phyloP scores from a whole-genome alignment of 495 filamentous ascomycete species.

The Pyronema omphalodes region DNA sequence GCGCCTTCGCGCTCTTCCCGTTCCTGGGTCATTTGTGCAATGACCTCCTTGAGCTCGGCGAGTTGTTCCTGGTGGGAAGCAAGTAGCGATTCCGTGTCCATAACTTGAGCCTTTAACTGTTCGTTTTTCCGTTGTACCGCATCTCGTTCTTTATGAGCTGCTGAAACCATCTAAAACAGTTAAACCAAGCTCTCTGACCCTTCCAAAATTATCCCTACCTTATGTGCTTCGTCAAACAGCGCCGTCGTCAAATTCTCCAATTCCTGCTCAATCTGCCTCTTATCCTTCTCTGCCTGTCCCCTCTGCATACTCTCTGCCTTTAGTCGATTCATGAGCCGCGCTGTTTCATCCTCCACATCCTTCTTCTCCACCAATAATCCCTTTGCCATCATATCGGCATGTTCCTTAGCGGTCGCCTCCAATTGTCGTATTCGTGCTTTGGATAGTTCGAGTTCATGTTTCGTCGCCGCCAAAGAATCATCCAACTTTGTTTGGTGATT shows the following conservation, averaged over 20 bases:
- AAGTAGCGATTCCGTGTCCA: slow-evolving; percentile 71
- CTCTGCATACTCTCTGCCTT: slow-evolving; percentile 43
- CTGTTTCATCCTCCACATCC: slow-evolving; percentile 49
- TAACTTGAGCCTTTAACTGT: slow-evolving; percentile 56
- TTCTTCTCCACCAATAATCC: slow-evolving; percentile 52
- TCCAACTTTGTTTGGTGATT: slow-evolving; percentile 91
- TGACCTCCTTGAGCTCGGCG: slow-evolving; percentile 69
- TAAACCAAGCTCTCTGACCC: not conserved
- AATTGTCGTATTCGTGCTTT: slow-evolving; percentile 47
- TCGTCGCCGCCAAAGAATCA: slow-evolving; percentile 63
- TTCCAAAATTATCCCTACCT: slow-evolving; percentile 29
- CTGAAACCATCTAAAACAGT: slow-evolving; percentile 65
- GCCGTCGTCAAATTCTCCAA: slow-evolving; percentile 75
- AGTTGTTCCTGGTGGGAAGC: slow-evolving; percentile 86
- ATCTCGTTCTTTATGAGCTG: slow-evolving; percentile 55
- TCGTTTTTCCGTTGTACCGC: slow-evolving; percentile 58
- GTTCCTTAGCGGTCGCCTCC: slow-evolving; percentile 47
- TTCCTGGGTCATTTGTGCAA: slow-evolving; percentile 69
- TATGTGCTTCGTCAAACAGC: slow-evolving; percentile 89
- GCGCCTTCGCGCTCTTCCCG: slow-evolving; percentile 47
- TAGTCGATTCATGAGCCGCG: slow-evolving; percentile 47
- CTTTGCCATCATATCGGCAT: slow-evolving; percentile 50
- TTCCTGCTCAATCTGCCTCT: slow-evolving; percentile 59
- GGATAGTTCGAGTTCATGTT: slow-evolving; percentile 66
- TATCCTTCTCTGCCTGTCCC: slow-evolving; percentile 45